These are phyloP conservation scores for Diaporthe vexans DNA, from an alignment of 2,329 filamentous ascomycete species.

Conservation along the genomic window DNA sequence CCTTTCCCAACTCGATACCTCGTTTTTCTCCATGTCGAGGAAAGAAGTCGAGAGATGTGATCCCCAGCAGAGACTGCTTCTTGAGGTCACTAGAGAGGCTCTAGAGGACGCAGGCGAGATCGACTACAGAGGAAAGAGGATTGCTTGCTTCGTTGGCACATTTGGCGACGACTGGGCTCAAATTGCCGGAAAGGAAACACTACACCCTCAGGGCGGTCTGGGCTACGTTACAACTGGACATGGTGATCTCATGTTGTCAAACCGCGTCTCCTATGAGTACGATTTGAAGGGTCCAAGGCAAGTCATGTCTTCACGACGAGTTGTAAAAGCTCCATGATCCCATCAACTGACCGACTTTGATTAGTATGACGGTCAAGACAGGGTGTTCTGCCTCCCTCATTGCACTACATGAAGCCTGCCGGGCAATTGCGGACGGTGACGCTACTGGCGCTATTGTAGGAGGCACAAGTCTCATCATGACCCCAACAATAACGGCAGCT, in stretches of 20 bases:
- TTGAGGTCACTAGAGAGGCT: slow-evolving; percentile 4
- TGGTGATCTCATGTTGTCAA: neutral
- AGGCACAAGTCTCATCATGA: slow-evolving; percentile 6
- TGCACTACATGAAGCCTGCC: slow-evolving; percentile 2
- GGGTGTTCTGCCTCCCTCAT: slow-evolving; percentile 10
- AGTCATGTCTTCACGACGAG: neutral
- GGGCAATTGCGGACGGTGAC: slow-evolving; percentile 1
- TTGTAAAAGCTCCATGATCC: too few relatives aligned
- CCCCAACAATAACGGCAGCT: neutral
- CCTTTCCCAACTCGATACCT: neutral
- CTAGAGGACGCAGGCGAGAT: neutral
- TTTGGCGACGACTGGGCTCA: neutral
- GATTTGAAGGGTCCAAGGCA: slow-evolving; percentile 10
- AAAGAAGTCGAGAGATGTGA: slow-evolving; percentile 17
- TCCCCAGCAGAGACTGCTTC: slow-evolving; percentile 1
- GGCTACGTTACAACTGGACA: neutral
- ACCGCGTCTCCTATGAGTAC: slow-evolving; percentile 1
- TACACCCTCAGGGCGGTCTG: slow-evolving; percentile 7
- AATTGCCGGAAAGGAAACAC: neutral
- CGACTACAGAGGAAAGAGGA: slow-evolving; percentile 2
- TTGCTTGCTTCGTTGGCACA: neutral
- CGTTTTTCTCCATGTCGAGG: neutral
- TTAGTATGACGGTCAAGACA: neutral
- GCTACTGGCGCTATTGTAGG: slow-evolving; percentile 3
- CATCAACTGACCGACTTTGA: too few relatives aligned